Conservation (phyloP, 345 rosid species). For the Cardamine chenopodiifolia region DNA sequence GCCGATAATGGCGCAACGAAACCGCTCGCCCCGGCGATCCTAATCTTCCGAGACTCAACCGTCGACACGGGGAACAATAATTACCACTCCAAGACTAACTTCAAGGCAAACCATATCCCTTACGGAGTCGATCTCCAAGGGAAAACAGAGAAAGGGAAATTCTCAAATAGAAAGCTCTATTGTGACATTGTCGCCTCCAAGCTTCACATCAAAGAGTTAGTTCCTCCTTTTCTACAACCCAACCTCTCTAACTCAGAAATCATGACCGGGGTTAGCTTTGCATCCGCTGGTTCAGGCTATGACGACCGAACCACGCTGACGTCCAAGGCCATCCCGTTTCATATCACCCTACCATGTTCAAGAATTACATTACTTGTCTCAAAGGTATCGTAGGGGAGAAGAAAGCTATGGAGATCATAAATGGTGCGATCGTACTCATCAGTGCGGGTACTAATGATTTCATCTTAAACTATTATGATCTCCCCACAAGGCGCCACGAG, state of each 20-base stretch:
- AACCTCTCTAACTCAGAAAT: not conserved
- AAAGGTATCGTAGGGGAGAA: not conserved
- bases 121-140: not conserved
- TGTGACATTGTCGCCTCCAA: not conserved
- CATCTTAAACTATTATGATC: not conserved
- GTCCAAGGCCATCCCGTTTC: not conserved
- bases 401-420: not conserved
- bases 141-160: not conserved
- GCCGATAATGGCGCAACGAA: not conserved
- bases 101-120: not conserved
- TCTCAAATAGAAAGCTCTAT: not conserved
- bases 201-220: not conserved
- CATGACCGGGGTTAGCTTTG: not conserved
- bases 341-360: not conserved
- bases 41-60: not conserved
- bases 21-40: not conserved
- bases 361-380: not conserved
- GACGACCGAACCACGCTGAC: not conserved
- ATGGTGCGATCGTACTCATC: not conserved
- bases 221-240: not conserved
- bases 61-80: not conserved
- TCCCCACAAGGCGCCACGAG: not conserved
- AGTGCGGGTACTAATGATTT: not conserved
- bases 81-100: not conserved
- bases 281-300: not conserved